These are phyloP conservation scores for Zygotorulaspora florentina DNA, from an alignment of 805 yeast species.

Conservation along the genomic window DNA sequence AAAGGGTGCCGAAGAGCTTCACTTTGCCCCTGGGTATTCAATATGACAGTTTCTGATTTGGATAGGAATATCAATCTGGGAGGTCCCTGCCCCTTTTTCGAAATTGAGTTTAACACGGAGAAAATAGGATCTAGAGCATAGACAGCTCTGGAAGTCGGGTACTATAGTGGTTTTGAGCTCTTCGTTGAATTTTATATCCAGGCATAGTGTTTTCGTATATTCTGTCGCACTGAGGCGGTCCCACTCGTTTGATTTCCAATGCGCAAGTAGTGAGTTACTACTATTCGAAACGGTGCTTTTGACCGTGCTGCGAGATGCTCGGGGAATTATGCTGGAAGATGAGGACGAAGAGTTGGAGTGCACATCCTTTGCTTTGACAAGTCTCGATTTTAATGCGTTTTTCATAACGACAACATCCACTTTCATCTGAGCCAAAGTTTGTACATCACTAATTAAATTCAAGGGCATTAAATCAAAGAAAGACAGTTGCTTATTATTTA, in stretches of 20 bases:
- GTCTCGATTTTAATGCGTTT: neutral
- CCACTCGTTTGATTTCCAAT: constrained; percentile 6
- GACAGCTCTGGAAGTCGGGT: constrained; percentile 47
- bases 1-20: no score
- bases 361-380: neutral
- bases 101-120: constrained; percentile 40
- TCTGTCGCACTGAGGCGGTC: neutral
- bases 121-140: constrained; percentile 44
- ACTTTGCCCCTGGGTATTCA: neutral
- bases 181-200: constrained; percentile 17
- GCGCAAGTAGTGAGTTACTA: neutral
- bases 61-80: constrained; percentile 16
- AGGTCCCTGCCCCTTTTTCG: constrained; percentile 14
- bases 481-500: neutral
- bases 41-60: neutral
- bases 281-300: neutral
- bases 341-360: neutral
- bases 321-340: neutral
- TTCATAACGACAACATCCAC: neutral
- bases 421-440: neutral
- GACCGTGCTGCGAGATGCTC: neutral
- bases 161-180: constrained; percentile 40
- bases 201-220: constrained; percentile 2
- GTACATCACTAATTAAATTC: neutral
- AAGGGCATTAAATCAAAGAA: constrained; percentile 13